phyloP scores from a whole-genome alignment of 2,329 filamentous ascomycete genomes.

The Phyllosticta citrichinensis region DNA sequence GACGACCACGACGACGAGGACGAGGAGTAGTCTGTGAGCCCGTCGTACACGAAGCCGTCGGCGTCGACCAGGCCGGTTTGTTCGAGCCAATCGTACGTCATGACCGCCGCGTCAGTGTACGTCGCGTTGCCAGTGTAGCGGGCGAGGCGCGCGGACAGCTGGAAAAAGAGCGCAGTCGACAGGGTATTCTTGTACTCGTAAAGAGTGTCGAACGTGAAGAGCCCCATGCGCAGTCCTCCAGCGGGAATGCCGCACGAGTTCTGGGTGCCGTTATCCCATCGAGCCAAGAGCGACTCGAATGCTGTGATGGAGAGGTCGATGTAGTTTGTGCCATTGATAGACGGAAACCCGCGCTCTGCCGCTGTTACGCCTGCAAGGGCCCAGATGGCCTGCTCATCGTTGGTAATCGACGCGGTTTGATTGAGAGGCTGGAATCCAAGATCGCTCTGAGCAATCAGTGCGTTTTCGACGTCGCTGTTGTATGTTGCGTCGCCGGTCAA shows the following conservation, averaged over 20 bases:
- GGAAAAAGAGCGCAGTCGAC: slow-evolving; percentile 74
- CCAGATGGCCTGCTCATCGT: slow-evolving; percentile 71
- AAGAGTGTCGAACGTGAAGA: slow-evolving; percentile 64
- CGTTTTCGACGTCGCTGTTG: slow-evolving; percentile 30
- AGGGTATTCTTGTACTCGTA: slow-evolving; percentile 77
- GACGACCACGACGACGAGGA: neutral
- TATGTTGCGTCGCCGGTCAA: slow-evolving; percentile 37
- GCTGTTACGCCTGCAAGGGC: slow-evolving; percentile 57
- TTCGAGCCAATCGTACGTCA: slow-evolving; percentile 50
- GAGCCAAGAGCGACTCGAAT: slow-evolving; percentile 58
- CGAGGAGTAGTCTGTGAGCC: slow-evolving; percentile 10
- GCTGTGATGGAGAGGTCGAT: slow-evolving; percentile 58
- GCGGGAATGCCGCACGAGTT: slow-evolving; percentile 42
- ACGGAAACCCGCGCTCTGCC: slow-evolving; percentile 57
- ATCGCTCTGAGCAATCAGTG: slow-evolving; percentile 33
- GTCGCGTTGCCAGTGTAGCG: slow-evolving; percentile 54
- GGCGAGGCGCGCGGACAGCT: slow-evolving; percentile 65
- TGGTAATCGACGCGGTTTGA: slow-evolving; percentile 46
- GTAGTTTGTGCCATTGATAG: slow-evolving; percentile 51
- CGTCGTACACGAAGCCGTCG: slow-evolving; percentile 37
- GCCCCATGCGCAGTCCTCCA: slow-evolving; percentile 74
- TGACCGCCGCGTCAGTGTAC: slow-evolving; percentile 52
- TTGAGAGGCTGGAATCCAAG: slow-evolving; percentile 33
- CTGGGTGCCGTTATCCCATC: slow-evolving; percentile 54
- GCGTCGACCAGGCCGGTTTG: slow-evolving; percentile 42